These are phyloP conservation scores for Neostapfia colusana DNA, from an alignment of 176 grass and related monocot species.

Conservation along the genomic window DNA sequence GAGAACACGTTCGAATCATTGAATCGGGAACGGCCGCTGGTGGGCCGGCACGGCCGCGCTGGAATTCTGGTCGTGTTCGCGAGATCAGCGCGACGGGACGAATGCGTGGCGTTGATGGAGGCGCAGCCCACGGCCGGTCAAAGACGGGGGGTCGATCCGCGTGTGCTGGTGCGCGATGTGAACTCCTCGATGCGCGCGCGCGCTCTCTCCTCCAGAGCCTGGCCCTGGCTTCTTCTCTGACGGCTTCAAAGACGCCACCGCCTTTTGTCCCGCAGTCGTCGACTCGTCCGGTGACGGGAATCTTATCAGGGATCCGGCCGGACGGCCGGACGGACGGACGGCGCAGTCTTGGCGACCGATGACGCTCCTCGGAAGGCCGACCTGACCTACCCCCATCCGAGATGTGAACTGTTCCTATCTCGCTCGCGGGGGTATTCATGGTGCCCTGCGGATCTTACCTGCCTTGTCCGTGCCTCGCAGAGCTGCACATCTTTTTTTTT, in stretches of 20 bases:
- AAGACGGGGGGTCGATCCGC: not conserved
- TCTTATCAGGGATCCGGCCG: constrained; percentile 3
- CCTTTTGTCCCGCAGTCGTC: constrained; percentile 38
- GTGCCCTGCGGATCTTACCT: not conserved
- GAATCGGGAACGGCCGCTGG: no score
- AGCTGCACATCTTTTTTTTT: not conserved
- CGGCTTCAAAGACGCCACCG: constrained; percentile 7
- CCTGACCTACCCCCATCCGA: no score
- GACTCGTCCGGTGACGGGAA: constrained; percentile 24
- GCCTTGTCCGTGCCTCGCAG: not conserved
- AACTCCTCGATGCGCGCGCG: not conserved
- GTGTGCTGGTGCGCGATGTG: not conserved
- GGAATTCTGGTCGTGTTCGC: constrained; percentile 15
- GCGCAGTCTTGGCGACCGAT: not conserved
- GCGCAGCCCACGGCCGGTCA: not conserved
- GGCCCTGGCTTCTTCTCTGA: not conserved
- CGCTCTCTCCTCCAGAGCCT: not conserved
- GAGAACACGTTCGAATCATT: constrained; percentile 16
- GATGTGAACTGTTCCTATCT: no score
- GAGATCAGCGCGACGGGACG: not conserved
- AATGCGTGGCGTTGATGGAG: not conserved
- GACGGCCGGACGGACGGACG: no score
- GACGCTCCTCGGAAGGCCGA: no score
- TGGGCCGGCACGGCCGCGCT: not conserved
- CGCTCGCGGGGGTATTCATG: not conserved